Base-by-base conservation (phyloP, 768 basidiomycete genomes). In the Lentinula raphanica region DNA sequence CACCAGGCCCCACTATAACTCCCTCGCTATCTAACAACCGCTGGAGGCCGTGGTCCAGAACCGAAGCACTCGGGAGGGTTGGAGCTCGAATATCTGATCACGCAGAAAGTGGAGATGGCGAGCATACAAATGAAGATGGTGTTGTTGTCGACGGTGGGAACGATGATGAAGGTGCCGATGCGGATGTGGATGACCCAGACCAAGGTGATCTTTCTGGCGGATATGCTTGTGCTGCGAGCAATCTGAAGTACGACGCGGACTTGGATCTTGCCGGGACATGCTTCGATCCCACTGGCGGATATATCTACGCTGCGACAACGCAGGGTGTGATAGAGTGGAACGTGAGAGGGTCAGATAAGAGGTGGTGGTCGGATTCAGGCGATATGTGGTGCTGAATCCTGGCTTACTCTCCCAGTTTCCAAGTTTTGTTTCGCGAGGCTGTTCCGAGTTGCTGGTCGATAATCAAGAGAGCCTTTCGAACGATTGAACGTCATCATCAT, bases 241-340 rank as follows among this genome's bases (percentile, higher is more conserved):
- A 19, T 50, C 6, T 9, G 13, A 29, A 39, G 17, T 66, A 68
- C 51, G 64, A 72, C 28, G 69, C 72, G 6, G 78, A 81, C 57
- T 64, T 80, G 36, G 84, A 87, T 65, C 70, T 91, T 50, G 87
- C 88, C 2, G 90, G 90, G 12, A 74, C 81, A 38, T 89, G 85
- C 60, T 91, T 90, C 62, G 89, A 90, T 67, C 88, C 87, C 17
- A 71, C 70, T 5, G 90, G 90, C 2, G 76, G 79, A 60, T 81
- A 76, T 67, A 65, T 92, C 29, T 92, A 92, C 65, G 85, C 84
- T 13, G 90, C 85, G 21, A 82, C 82, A 56, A 79, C 80, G 59
- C 40, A 40, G 17, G 44, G 54, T 27, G 75, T 94, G 25, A 86
- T 84, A 6, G 92, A 94, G 68, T 94, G 90, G 88, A 76, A 79